These are phyloP conservation scores for Centaurea solstitialis DNA, from an alignment of 129 eudicot species.

Conservation along the genomic window DNA sequence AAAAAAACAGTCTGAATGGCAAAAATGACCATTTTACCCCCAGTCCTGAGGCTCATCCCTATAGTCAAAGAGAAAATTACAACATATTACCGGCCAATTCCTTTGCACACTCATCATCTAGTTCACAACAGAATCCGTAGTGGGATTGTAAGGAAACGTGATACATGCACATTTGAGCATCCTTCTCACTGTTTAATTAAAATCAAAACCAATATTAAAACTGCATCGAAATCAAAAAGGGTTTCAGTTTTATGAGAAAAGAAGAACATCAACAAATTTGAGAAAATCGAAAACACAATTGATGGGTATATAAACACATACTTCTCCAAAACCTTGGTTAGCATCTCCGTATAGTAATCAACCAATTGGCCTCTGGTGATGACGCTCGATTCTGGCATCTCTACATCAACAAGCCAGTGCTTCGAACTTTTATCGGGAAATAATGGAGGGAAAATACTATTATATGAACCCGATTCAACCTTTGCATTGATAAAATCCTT, in stretches of 20 bases:
- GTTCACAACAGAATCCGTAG: slow-evolving; percentile 84
- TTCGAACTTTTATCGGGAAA: slow-evolving; percentile 56
- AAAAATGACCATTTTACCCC: too few relatives aligned
- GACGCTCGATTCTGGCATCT: slow-evolving; percentile 50
- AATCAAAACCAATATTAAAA: neutral
- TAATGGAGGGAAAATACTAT: slow-evolving; percentile 34
- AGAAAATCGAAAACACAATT: neutral
- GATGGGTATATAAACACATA: slow-evolving; percentile 32
- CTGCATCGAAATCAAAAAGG: neutral
- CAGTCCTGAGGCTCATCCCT: neutral
- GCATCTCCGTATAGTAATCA: slow-evolving; percentile 66
- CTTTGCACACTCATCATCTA: slow-evolving; percentile 73
- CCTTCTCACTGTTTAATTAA: slow-evolving; percentile 60
- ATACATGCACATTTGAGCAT: slow-evolving; percentile 95
- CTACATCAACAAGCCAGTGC: slow-evolving; percentile 73
- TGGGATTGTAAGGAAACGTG: slow-evolving; percentile 65
- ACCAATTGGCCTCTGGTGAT: slow-evolving; percentile 62
- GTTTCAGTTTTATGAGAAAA: neutral
- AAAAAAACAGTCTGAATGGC: too few relatives aligned
- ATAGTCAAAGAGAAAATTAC: neutral
- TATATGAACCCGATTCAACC: slow-evolving; percentile 24
- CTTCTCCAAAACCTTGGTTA: slow-evolving; percentile 71
- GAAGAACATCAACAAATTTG: neutral
- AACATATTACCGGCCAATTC: slow-evolving; percentile 58
- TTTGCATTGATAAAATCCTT: slow-evolving; percentile 48